These are phyloP conservation scores for Ceratobasidium sp. DNA, from an alignment of 1,284 basidiomycete species.

Conservation along the genomic window DNA sequence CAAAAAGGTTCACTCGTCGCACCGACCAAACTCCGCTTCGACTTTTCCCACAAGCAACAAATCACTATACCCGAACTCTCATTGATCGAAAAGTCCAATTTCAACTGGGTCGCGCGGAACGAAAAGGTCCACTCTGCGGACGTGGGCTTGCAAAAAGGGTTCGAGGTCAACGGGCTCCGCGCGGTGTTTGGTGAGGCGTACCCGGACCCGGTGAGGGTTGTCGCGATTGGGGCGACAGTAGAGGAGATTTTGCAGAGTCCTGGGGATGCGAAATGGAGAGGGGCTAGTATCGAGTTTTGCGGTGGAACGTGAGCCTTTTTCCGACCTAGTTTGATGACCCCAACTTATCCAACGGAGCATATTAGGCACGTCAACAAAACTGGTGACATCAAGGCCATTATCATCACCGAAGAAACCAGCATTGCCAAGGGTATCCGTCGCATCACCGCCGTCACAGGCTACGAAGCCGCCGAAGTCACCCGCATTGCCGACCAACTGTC, in stretches of 20 bases:
- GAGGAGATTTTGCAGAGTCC: conserved; percentile 90
- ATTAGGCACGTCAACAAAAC: conserved; percentile 91
- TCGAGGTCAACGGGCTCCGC: conserved; percentile 91
- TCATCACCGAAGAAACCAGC: conserved; percentile 94
- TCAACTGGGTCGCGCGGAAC: conserved; percentile 92
- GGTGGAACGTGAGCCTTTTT: conserved; percentile 87
- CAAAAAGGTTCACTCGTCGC: conserved; percentile 99
- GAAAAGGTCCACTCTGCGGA: conserved; percentile 92
- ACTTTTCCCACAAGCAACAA: conserved; percentile 96
- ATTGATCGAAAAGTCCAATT: conserved; percentile 87
- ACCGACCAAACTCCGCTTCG: conserved; percentile 95
- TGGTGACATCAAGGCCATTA: conserved; percentile 95
- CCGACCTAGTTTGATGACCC: conserved; percentile 1
- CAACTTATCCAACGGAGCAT: conserved; percentile 4
- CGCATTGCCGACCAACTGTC: conserved; percentile 78
- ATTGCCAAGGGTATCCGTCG: conserved; percentile 98
- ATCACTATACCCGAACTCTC: conserved; percentile 80
- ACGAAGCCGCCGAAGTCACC: conserved; percentile 88
- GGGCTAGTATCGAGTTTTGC: conserved; percentile 96
- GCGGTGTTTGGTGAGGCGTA: conserved; percentile 99
- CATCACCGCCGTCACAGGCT: conserved; percentile 93
- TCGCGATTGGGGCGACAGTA: conserved; percentile 88
- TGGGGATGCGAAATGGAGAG: conserved; percentile 90
- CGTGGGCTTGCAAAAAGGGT: conserved; percentile 82
- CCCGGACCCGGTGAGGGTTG: conserved; percentile 97